Conservation (phyloP, 2,329 filamentous ascomycete species). For the Zarea fungicola region DNA sequence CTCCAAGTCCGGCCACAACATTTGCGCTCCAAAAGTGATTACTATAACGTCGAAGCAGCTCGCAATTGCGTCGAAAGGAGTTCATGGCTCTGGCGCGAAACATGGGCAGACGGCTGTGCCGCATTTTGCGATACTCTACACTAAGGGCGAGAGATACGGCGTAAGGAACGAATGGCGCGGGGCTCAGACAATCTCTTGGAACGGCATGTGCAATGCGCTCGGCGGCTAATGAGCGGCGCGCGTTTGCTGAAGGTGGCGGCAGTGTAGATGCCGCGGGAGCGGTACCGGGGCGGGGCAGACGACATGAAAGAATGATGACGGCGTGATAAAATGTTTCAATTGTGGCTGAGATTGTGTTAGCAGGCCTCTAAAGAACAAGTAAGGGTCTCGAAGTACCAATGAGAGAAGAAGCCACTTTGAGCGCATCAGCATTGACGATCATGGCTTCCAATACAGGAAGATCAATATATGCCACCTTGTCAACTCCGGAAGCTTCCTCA, state of each 20-base stretch:
- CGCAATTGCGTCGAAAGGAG: constrained; percentile 50
- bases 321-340: constrained; percentile 61
- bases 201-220: constrained; percentile 54
- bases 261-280: constrained; percentile 35
- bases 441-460: constrained; percentile 53
- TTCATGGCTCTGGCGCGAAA: constrained; percentile 51
- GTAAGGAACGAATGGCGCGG: constrained; percentile 57
- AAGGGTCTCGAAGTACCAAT: constrained; percentile 33
- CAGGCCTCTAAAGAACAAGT: neutral
- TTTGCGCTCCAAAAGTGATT: constrained; percentile 54
- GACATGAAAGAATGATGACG: constrained; percentile 57
- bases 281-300: constrained; percentile 41
- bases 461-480: constrained; percentile 45
- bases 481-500: constrained; percentile 32
- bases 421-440: constrained; percentile 49
- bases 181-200: constrained; percentile 44
- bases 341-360: constrained; percentile 38
- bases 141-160: constrained; percentile 56
- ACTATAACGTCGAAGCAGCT: constrained; percentile 47
- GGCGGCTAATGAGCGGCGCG: constrained; percentile 51
- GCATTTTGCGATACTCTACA: constrained; percentile 60
- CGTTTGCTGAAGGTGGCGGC: constrained; percentile 46
- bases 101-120: constrained; percentile 54
- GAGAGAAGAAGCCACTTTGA: constrained; percentile 42
- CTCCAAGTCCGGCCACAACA: constrained; percentile 50